phyloP scores from a whole-genome alignment of 2,329 filamentous ascomycete species.

The Neopestalotiopsis sp. region DNA sequence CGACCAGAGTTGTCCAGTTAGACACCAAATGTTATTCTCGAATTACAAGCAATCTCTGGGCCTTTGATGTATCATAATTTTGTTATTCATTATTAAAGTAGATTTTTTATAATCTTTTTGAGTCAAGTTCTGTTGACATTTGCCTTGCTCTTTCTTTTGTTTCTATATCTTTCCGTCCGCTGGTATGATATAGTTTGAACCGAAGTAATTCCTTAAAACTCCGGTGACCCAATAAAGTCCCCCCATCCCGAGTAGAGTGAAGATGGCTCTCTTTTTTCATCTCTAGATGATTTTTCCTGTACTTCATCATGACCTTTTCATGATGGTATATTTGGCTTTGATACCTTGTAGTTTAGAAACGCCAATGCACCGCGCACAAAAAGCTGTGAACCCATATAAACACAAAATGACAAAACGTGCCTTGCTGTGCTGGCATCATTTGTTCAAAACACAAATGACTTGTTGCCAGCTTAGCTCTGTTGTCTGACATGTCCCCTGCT shows the following conservation, averaged over 20 bases:
- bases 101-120: neutral
- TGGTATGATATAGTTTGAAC: neutral
- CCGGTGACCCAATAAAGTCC: neutral
- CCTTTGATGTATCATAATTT: no score
- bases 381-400: no score
- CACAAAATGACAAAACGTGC: neutral
- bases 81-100: neutral
- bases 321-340: no score
- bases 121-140: neutral
- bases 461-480: neutral
- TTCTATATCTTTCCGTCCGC: neutral
- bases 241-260: neutral
- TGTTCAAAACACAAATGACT: neutral
- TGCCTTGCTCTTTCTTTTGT: neutral
- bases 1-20: no score
- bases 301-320: no score
- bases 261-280: neutral
- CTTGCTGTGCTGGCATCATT: neutral
- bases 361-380: neutral
- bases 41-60: no score
- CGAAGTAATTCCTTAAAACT: neutral
- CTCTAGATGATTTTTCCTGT: neutral
- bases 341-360: neutral
- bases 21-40: no score
- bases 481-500: slow-evolving; percentile 11